A percentile compares a stretch with the other conserved stretches of the same genome.
phyloP scores from a whole-genome alignment of 2,329 filamentous ascomycete genomes.

The Neonectria hederae region DNA sequence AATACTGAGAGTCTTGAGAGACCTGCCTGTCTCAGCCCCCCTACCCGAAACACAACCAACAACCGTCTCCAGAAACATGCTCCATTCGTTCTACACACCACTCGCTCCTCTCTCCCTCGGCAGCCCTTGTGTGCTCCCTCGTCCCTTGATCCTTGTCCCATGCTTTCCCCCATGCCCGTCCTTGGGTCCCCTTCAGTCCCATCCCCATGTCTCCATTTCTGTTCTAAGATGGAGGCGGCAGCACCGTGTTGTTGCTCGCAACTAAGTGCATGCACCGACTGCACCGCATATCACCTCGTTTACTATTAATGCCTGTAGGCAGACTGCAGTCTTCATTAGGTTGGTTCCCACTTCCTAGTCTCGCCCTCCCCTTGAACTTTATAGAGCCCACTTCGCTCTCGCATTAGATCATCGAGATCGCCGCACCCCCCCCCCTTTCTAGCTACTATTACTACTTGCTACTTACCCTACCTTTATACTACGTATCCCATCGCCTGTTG shows the following conservation, averaged over 20 bases:
- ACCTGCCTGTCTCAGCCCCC: conserved; percentile 45
- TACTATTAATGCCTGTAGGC: conserved; percentile 20
- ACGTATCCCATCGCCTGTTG: conserved; percentile 2
- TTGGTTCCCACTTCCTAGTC: conserved; percentile 3
- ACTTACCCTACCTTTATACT: neutral
- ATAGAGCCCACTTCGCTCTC: conserved; percentile 37
- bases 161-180: neutral
- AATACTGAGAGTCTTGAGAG: neutral
- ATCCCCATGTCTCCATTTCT: conserved; percentile 19
- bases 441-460: neutral
- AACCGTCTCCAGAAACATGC: conserved; percentile 35
- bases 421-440: conserved; percentile 20
- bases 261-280: conserved; percentile 1
- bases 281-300: conserved; percentile 12
- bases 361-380: conserved; percentile 25
- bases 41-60: conserved; percentile 47
- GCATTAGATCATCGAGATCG: conserved; percentile 41
- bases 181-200: conserved; percentile 1
- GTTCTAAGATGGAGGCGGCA: conserved; percentile 7
- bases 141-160: conserved; percentile 2
- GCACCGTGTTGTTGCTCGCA: conserved; percentile 17
- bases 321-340: conserved; percentile 16
- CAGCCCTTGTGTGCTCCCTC: conserved; percentile 14
- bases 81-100: conserved; percentile 5
- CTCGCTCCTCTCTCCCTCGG: neutral